Conservation (phyloP, 192 early-diverging fungal species). For the Blastocladiella britannica region DNA sequence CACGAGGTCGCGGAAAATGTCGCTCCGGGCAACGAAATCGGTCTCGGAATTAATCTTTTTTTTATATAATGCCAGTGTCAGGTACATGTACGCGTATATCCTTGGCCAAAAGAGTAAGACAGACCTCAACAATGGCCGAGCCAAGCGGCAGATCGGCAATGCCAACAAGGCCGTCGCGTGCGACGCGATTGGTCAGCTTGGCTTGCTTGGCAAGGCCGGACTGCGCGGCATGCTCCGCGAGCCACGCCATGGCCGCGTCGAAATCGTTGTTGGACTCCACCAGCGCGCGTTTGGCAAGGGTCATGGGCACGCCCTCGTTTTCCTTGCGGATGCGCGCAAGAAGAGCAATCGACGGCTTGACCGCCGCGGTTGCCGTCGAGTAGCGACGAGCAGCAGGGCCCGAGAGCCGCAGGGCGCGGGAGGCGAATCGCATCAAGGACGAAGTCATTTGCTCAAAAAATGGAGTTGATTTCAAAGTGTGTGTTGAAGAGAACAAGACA, state of each 20-base stretch:
- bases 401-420: no score
- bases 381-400: slow-evolving; percentile 3
- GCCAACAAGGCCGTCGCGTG: slow-evolving; percentile 58
- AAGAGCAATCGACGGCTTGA: slow-evolving; percentile 17
- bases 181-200: slow-evolving; percentile 56
- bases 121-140: slow-evolving; percentile 47
- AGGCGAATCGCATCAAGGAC: no score
- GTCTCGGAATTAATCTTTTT: slow-evolving; percentile 76
- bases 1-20: slow-evolving; percentile 52
- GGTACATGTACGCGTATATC: no score
- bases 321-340: slow-evolving; percentile 19
- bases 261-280: slow-evolving; percentile 45
- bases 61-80: slow-evolving; percentile 5
- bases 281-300: slow-evolving; percentile 75
- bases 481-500: no score
- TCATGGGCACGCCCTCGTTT: slow-evolving; percentile 29
- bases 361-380: slow-evolving; percentile 6
- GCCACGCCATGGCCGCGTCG: slow-evolving; percentile 56
- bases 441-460: no score
- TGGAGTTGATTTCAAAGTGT: no score
- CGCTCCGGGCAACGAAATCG: slow-evolving; percentile 81
- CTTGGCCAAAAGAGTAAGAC: slow-evolving; percentile 1
- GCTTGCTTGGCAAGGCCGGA: slow-evolving; percentile 55
- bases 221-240: slow-evolving; percentile 45
- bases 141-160: slow-evolving; percentile 28